phyloP scores from a whole-genome alignment of 768 basidiomycete species.

The Hydnomerulius pinastri region DNA sequence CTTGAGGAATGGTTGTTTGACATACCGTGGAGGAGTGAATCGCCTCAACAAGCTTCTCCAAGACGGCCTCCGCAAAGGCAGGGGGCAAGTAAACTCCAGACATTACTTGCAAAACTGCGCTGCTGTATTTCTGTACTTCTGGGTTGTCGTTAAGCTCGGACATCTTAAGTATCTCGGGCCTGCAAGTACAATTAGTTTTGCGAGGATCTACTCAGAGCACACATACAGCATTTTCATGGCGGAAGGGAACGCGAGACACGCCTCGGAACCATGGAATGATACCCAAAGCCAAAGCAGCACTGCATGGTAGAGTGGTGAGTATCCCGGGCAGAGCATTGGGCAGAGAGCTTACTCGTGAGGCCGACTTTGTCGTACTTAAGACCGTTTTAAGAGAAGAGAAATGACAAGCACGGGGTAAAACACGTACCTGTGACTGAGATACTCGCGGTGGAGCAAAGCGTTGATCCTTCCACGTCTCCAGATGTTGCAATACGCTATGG shows the following conservation, averaged over 20 bases:
- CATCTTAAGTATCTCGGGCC: constrained; percentile 88
- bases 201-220: constrained; percentile 1
- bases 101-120: constrained; percentile 77
- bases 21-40: constrained; percentile 78
- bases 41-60: constrained; percentile 63
- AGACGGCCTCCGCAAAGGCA: constrained; percentile 61
- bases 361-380: constrained; percentile 84
- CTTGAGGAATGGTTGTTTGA: background rate
- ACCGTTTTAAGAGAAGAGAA: constrained; percentile 13
- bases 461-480: constrained; percentile 72
- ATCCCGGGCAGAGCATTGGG: constrained; percentile 1
- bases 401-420: background rate
- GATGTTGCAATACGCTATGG: constrained; percentile 51
- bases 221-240: constrained; percentile 75
- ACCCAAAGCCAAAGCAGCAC: constrained; percentile 82
- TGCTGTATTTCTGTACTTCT: constrained; percentile 80
- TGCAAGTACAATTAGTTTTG: constrained; percentile 31
- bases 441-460: constrained; percentile 86
- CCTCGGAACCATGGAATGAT: constrained; percentile 72
- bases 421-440: constrained; percentile 69
- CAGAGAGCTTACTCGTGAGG: constrained; percentile 61
- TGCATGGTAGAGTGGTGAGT: constrained; percentile 37
- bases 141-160: constrained; percentile 85
- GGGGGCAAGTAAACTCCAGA: constrained; percentile 78
- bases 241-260: constrained; percentile 76